Percentiles rank a stretch among this genome's conserved stretches.
Conservation (phyloP, 2,329 filamentous ascomycete species). For the Fusarium mangiferae region DNA sequence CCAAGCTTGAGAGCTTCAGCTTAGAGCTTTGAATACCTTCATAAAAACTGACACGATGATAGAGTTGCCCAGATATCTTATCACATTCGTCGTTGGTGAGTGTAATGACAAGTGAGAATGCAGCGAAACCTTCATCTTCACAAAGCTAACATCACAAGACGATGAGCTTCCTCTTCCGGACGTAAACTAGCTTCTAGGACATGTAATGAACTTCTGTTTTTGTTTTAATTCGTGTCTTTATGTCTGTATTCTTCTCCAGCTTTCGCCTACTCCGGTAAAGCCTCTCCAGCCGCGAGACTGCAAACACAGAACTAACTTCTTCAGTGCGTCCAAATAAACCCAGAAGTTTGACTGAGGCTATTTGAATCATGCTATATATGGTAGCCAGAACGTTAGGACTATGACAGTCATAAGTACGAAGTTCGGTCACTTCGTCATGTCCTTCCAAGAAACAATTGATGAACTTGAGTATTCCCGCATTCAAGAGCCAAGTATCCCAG, state of each 20-base stretch:
- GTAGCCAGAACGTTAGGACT: accelerated
- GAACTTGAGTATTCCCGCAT: neutral
- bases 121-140: neutral
- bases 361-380: neutral
- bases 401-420: neutral
- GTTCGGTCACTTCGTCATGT: neutral
- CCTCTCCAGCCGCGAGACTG: neutral
- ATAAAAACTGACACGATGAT: accelerated
- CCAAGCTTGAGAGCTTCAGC: neutral
- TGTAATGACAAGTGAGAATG: neutral
- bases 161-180: neutral
- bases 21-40: neutral
- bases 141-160: accelerated
- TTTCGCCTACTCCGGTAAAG: neutral
- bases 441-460: neutral
- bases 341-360: accelerated
- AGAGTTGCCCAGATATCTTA: accelerated
- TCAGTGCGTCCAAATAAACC: neutral
- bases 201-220: neutral
- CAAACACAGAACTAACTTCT: neutral
- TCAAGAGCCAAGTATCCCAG: neutral
- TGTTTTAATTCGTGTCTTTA: neutral
- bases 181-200: accelerated
- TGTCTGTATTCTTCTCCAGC: neutral
- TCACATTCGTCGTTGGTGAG: neutral